These are phyloP conservation scores for Penicillium frequentans DNA, from an alignment of 2,329 filamentous ascomycete genomes.

Conservation along the genomic window DNA sequence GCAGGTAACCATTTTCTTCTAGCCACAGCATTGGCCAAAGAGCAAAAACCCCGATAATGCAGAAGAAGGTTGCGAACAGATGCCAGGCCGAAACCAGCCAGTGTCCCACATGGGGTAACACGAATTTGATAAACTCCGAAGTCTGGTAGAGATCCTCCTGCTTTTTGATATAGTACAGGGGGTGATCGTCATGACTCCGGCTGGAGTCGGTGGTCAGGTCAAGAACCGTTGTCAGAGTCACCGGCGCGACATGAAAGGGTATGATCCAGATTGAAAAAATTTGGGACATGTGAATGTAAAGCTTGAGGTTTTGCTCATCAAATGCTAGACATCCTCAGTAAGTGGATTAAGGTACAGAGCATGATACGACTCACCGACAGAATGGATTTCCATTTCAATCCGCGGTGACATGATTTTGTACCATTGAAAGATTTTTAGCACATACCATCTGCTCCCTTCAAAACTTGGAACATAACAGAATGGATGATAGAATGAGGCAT, in stretches of 20 bases:
- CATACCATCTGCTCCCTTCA: conserved; percentile 63
- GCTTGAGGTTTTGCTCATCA: conserved; percentile 63
- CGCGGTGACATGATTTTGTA: conserved; percentile 79
- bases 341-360: neutral
- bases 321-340: conserved; percentile 53
- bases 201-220: conserved; percentile 54
- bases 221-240: conserved; percentile 68
- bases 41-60: conserved; percentile 58
- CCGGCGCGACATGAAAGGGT: conserved; percentile 70
- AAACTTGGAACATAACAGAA: conserved; percentile 68
- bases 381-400: conserved; percentile 67
- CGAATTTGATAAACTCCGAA: conserved; percentile 72
- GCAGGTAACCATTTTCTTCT: conserved; percentile 43
- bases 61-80: conserved; percentile 63
- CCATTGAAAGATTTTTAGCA: conserved; percentile 74
- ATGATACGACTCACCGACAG: conserved; percentile 47
- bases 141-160: conserved; percentile 84
- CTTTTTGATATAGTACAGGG: conserved; percentile 67
- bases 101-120: conserved; percentile 61
- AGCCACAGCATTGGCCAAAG: conserved; percentile 53
- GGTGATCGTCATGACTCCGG: conserved; percentile 21
- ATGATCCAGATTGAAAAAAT: conserved; percentile 75
- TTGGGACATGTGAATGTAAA: conserved; percentile 75
- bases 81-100: conserved; percentile 63
- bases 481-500: conserved; percentile 75